A percentile compares a stretch with the other conserved stretches of the same genome.
These are phyloP conservation scores for Retiboletus flavoniger DNA, from an alignment of 1,284 basidiomycete species.

Conservation along the genomic window DNA sequence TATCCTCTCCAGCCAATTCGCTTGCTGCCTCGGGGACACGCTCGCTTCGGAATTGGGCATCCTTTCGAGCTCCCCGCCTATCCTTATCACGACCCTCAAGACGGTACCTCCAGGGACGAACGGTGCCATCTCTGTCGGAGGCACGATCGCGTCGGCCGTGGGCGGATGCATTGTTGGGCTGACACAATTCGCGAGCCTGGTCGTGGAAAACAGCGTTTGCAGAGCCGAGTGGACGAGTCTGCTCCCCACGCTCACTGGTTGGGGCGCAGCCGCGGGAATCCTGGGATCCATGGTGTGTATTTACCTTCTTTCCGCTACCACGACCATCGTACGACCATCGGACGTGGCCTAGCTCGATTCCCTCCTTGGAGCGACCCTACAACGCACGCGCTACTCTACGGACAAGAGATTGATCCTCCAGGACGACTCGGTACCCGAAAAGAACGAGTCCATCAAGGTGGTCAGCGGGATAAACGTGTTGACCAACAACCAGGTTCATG, in stretches of 20 bases:
- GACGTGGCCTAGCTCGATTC: slow-evolving; percentile 67
- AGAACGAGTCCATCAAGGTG: slow-evolving; percentile 42
- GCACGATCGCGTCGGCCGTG: slow-evolving; percentile 68
- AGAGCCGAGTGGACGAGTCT: slow-evolving; percentile 38
- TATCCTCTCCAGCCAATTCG: slow-evolving; percentile 60
- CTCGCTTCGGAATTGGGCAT: slow-evolving; percentile 83
- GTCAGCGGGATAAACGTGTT: slow-evolving; percentile 75
- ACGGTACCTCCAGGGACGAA: slow-evolving; percentile 89
- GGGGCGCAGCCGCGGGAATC: slow-evolving; percentile 67
- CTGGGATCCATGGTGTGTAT: slow-evolving; percentile 72
- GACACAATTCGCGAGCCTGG: slow-evolving; percentile 56
- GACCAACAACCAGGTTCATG: slow-evolving; percentile 75
- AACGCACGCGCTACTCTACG: slow-evolving; percentile 75
- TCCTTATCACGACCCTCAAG: slow-evolving; percentile 72
- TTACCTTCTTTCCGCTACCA: not conserved
- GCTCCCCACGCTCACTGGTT: slow-evolving; percentile 48
- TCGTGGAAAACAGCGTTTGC: slow-evolving; percentile 60
- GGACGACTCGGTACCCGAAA: slow-evolving; percentile 43
- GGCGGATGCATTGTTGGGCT: slow-evolving; percentile 77
- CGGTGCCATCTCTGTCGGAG: slow-evolving; percentile 77
- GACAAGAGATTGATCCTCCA: slow-evolving; percentile 66
- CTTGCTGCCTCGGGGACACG: slow-evolving; percentile 83
- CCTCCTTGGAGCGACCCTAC: slow-evolving; percentile 84
- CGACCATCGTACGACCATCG: not conserved
- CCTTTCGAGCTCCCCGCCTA: slow-evolving; percentile 64